Percentiles rank a stretch among this genome's conserved stretches.
Evolutionary conservation across 768 basidiomycete genomes (phyloP).

Genomic region (Pleurotus tuoliensis): DNA sequence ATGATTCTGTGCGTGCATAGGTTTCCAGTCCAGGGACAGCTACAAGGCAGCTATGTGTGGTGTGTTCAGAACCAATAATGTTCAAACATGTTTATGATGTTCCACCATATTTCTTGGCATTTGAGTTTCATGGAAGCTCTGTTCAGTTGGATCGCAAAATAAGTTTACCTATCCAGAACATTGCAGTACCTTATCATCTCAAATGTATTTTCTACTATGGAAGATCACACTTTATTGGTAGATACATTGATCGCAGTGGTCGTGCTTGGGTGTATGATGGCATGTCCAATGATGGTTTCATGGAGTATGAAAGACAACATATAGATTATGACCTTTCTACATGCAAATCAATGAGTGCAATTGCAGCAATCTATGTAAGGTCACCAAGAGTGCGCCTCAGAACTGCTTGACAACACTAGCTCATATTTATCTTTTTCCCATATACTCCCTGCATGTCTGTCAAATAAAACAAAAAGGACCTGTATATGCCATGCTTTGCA

Average conservation of each 20-base stretch:
- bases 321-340: neutral
- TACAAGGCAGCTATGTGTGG: neutral
- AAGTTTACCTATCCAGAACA: too few relatives aligned
- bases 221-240: slow-evolving; percentile 14
- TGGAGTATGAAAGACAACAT: neutral
- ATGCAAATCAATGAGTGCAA: neutral
- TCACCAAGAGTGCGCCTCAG: neutral
- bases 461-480: too few relatives aligned
- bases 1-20: too few relatives aligned
- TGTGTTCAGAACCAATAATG: neutral
- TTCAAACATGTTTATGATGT: neutral
- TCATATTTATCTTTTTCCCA: too few relatives aligned
- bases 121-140: too few relatives aligned
- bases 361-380: neutral
- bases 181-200: too few relatives aligned
- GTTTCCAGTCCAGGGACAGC: too few relatives aligned
- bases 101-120: slow-evolving; percentile 7
- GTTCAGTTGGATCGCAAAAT: slow-evolving; percentile 6
- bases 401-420: too few relatives aligned
- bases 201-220: slow-evolving; percentile 18
- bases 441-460: too few relatives aligned
- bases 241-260: slow-evolving; percentile 8
- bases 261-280: slow-evolving; percentile 21
- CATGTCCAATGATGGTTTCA: slow-evolving; percentile 8
- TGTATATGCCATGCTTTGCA: too few relatives aligned